Conservation (phyloP, 1,284 basidiomycete species). For the Amylostereum areolatum region DNA sequence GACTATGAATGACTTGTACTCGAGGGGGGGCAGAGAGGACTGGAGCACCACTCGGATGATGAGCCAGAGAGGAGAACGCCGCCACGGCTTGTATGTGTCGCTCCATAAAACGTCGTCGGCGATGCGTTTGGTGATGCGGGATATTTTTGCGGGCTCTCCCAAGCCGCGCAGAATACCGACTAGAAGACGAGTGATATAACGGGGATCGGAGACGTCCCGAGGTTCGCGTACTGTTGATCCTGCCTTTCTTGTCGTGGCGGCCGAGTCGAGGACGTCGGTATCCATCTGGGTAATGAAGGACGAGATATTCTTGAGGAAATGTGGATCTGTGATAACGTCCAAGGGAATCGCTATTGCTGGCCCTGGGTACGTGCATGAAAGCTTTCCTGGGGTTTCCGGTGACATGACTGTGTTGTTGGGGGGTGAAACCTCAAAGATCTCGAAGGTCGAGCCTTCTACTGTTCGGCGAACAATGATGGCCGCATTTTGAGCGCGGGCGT, state of each 20-base stretch:
- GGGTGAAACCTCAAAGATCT: conserved; percentile 37
- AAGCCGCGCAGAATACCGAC: conserved; percentile 32
- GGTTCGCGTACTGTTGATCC: conserved; percentile 18
- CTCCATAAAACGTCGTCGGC: conserved; percentile 41
- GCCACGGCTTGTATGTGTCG: conserved; percentile 32
- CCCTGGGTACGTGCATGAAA: conserved; percentile 29
- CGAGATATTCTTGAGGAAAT: conserved; percentile 24
- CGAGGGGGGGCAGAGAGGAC: conserved; percentile 25
- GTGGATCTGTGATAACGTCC: conserved; percentile 20
- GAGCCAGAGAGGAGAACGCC: conserved; percentile 40
- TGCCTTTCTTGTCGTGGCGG: conserved; percentile 15
- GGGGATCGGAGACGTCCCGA: conserved; percentile 28
- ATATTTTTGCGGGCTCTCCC: conserved; percentile 19
- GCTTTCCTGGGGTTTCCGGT: conserved; percentile 24
- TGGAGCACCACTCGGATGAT: conserved; percentile 42
- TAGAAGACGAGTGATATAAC: conserved; percentile 37
- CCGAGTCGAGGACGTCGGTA: conserved; percentile 10
- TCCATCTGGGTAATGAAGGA: conserved; percentile 30
- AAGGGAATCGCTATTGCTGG: conserved; percentile 26
- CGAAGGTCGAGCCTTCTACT: conserved; percentile 22
- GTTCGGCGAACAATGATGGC: conserved; percentile 31
- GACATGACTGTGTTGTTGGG: conserved; percentile 26
- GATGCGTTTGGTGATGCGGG: conserved; percentile 32
- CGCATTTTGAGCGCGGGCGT: conserved; percentile 38
- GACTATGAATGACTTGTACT: conserved; percentile 43